Evolutionary conservation across 1,139 yeast genomes (phyloP).

Genomic region (Pichia sp.): DNA sequence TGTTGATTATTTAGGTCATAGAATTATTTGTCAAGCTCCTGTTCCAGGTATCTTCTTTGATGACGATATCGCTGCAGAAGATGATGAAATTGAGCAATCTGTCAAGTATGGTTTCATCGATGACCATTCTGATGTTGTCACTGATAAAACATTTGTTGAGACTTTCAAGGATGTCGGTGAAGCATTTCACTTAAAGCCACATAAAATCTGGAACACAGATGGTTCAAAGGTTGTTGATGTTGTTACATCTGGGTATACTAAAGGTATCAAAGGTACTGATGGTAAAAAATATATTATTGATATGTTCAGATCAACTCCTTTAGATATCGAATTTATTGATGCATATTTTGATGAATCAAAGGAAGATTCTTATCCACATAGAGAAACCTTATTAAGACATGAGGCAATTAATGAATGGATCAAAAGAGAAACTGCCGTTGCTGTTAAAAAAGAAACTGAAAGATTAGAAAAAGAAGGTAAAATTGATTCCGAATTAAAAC

Average conservation of each 20-base stretch:
- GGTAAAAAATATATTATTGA: constrained; percentile 81
- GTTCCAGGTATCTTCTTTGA: constrained; percentile 89
- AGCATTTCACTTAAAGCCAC: constrained; percentile 71
- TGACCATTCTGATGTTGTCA: constrained; percentile 38
- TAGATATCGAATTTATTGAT: constrained; percentile 72
- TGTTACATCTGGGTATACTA: constrained; percentile 68
- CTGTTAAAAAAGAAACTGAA: constrained; percentile 45
- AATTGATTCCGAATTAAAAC: constrained; percentile 30
- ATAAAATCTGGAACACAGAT: constrained; percentile 43
- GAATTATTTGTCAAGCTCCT: constrained; percentile 89
- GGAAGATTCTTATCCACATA: constrained; percentile 65
- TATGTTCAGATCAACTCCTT: constrained; percentile 74
- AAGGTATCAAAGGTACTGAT: constrained; percentile 83
- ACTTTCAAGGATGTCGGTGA: constrained; percentile 60
- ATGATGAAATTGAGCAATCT: constrained; percentile 34
- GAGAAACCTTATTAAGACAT: constrained; percentile 68
- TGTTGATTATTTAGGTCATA: constrained; percentile 83
- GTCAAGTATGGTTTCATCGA: constrained; percentile 73
- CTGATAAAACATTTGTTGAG: constrained; percentile 42
- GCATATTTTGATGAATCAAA: constrained; percentile 37
- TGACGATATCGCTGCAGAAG: constrained; percentile 20
- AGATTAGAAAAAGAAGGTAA: constrained; percentile 33
- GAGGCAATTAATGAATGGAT: constrained; percentile 94
- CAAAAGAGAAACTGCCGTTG: constrained; percentile 56
- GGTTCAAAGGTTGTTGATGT: constrained; percentile 40